Evolutionary conservation across 805 yeast genomes (phyloP).

Genomic region (Barnettozyma siamensis): DNA sequence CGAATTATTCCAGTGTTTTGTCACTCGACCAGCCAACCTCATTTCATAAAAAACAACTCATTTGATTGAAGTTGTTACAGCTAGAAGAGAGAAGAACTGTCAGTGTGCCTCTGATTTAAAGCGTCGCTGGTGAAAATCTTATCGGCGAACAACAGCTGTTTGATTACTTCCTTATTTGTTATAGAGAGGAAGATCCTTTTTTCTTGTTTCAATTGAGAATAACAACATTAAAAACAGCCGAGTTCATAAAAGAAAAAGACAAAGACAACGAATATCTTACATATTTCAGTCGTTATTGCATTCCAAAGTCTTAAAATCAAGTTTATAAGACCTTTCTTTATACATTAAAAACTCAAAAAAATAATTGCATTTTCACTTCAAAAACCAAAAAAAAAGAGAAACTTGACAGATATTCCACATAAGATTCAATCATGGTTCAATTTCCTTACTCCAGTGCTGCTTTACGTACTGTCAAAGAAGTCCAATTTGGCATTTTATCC

Average conservation of each 20-base stretch:
- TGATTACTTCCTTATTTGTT: neutral
- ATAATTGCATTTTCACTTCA: constrained; percentile 1
- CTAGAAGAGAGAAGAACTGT: neutral
- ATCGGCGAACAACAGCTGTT: neutral
- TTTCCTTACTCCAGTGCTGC: constrained; percentile 99
- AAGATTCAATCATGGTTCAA: constrained; percentile 30
- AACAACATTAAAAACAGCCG: neutral
- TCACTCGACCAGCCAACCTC: constrained; percentile 1
- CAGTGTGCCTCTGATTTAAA: neutral
- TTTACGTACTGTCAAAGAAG: constrained; percentile 94
- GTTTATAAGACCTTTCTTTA: neutral
- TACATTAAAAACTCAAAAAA: constrained; percentile 6
- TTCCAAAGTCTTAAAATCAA: neutral
- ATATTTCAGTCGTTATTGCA: neutral
- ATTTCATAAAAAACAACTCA: constrained; percentile 14
- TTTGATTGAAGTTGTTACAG: constrained; percentile 18
- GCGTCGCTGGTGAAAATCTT: neutral
- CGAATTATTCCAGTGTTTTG: constrained; percentile 9
- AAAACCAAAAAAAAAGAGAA: neutral
- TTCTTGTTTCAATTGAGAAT: neutral
- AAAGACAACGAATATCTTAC: neutral
- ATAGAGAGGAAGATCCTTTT: neutral
- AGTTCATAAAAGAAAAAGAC: neutral
- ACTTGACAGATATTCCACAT: neutral
- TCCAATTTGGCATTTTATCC: constrained; percentile 94